phyloP scores from a whole-genome alignment of 345 rosid genomes.

The Psidium friedrichsthalianum region DNA sequence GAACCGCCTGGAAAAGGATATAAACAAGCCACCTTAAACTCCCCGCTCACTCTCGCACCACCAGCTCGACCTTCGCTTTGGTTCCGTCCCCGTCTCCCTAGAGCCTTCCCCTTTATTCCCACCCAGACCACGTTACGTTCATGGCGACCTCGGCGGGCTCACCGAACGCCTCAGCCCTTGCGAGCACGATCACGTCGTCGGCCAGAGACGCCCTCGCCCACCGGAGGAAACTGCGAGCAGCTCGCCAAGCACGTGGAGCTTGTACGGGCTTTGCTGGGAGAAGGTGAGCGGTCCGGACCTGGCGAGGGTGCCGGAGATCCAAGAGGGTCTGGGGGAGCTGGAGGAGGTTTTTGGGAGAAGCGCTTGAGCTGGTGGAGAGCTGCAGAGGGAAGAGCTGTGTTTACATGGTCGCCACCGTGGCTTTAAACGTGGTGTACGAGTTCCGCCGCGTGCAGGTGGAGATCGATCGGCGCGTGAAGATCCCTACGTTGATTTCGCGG shows the following conservation, averaged over 20 bases:
- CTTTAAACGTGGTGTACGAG: constrained; percentile 88
- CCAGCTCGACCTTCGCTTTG: not conserved
- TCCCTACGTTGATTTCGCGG: constrained; percentile 64
- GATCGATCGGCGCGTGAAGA: constrained; percentile 69
- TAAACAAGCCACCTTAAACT: not conserved
- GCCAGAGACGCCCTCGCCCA: constrained; percentile 65
- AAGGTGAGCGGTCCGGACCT: constrained; percentile 71
- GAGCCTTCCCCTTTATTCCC: not conserved
- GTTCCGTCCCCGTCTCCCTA: not conserved
- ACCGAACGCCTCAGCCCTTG: not conserved
- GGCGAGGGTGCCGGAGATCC: constrained; percentile 60
- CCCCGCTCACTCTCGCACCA: not conserved
- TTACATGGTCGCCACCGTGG: constrained; percentile 94
- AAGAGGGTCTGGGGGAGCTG: constrained; percentile 74
- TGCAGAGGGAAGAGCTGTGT: constrained; percentile 76
- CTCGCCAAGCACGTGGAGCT: constrained; percentile 73
- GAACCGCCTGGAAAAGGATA: not conserved
- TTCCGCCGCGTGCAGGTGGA: constrained; percentile 77
- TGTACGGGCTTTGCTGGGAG: constrained; percentile 56
- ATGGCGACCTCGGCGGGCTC: not conserved
- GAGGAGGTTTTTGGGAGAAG: constrained; percentile 66
- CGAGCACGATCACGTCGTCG: constrained; percentile 9
- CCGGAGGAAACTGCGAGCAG: constrained; percentile 71
- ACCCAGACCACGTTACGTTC: not conserved
- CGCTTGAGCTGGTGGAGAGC: constrained; percentile 54